Base-by-base conservation (phyloP, 371 early-diverging fungal genomes). In the Mortierella sp. region DNA sequence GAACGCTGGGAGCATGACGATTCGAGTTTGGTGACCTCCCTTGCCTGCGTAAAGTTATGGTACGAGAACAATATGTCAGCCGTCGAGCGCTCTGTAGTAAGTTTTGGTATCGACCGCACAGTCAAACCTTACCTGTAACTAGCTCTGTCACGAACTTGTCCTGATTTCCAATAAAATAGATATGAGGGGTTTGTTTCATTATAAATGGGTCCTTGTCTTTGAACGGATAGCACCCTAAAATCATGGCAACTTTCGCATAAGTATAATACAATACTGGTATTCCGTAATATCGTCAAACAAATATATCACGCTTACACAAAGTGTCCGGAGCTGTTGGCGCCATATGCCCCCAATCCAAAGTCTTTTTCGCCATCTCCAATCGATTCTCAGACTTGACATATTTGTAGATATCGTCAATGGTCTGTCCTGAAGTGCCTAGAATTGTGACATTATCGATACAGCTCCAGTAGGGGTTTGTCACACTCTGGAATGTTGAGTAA, bases 241-340 rank as follows among this genome's bases (percentile, higher is more conserved):
- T 43, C 15, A 32, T 22, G 24, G 2, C 9, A 41, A 50, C n/a
- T 4, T 8, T n/a, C n/a, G n/a, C 50, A 0, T 50, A 21, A 13
- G 55, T 8, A 16, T 19, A 62, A 9, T 4, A 10, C 40, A 43
- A 38, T 28, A 28, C 22, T 28, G 33, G 16, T 11, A 2, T 5
- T 8, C 60, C 13, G n/a, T n/a, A 52, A 4, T 21, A 36, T 36
- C 6, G 36, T 21, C 19, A 52, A 52, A 15, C 19, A 52, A 52
- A 52, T 52, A 52, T 21, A 3, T 8, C 10, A 32, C 16, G 40
- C 65, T 73, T 86, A 93, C 94, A 95, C 45, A 97, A 85, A 4
- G 97, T 97, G 84, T 98, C 98, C 0, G 98, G 98, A 0, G 95
- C 92, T 11, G 96, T 92, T 0, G 98, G 98, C 10, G 96, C 96